Percentiles rank a stretch among this genome's conserved stretches.
These are phyloP conservation scores for Aquilaria malaccensis DNA, from an alignment of 345 rosid genomes.

Conservation along the genomic window DNA sequence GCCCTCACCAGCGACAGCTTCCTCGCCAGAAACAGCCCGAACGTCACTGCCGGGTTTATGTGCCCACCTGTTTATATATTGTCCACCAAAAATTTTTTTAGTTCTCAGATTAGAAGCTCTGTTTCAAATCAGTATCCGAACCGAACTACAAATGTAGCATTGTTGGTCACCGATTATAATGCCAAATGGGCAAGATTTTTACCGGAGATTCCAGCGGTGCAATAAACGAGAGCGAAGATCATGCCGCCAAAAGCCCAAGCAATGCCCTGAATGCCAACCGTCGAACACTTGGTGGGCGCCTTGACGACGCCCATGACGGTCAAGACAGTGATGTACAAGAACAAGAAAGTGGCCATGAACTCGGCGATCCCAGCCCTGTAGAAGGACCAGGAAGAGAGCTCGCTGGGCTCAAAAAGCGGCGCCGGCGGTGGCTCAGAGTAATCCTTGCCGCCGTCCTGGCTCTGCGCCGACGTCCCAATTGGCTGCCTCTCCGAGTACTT, in stretches of 20 bases:
- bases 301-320: conserved; percentile 49
- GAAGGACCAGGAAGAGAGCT: conserved; percentile 41
- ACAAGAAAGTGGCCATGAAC: conserved; percentile 45
- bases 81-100: neutral
- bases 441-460: conserved; percentile 31
- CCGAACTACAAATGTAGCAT: too few species aligned
- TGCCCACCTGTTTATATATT: conserved; percentile 28
- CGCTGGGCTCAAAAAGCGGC: conserved; percentile 32
- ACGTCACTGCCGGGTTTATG: conserved; percentile 42
- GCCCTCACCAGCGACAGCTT: conserved; percentile 47
- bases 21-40: conserved; percentile 44
- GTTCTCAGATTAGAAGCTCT: too few species aligned
- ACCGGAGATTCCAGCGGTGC: conserved; percentile 59
- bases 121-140: too few species aligned
- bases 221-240: conserved; percentile 61
- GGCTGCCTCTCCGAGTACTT: conserved; percentile 47
- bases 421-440: conserved; percentile 48
- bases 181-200: neutral
- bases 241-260: conserved; percentile 68
- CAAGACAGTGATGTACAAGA: conserved; percentile 36
- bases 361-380: conserved; percentile 51
- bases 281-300: conserved; percentile 20
- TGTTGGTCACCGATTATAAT: too few species aligned
- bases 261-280: conserved; percentile 52
- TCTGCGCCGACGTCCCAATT: conserved; percentile 47